Evolutionary conservation across 768 basidiomycete species (phyloP), one percentile per base, ranked within the genome.

Genomic region (Tylopilus intermedius): DNA sequence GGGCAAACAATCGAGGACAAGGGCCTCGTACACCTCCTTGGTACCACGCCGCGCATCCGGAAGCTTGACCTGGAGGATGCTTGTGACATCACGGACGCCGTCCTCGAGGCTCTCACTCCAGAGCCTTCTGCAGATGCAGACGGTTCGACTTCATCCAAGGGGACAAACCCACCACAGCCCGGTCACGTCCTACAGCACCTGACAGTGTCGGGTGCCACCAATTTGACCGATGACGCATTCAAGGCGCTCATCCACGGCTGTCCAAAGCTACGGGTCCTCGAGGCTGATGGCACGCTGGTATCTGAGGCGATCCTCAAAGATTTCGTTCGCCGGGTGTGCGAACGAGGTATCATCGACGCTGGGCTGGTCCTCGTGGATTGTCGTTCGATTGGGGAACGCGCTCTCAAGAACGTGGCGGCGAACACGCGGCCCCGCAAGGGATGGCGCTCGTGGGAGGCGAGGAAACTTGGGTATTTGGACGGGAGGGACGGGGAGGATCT

Each of bases 21-120:
- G 2, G 92, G 91, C n/a, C 70, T 96, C 7, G 71, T 90, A 15
- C 75, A 76, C 40, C 75, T 96, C 21, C 70, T 96, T 33, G 70
- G 69, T 42, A 86, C 85, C 13, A 85, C 84, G 2, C 88, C 88
- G 1, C 67, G 75, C 55, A 82, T 96, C n/a, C n/a, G n/a, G 50
- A 81, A 80, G 42, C 71, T 95, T 38, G 94, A 96, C 65, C 72
- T 96, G n/a, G 94, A 95, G 64, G 88, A 91, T 58, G 90, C 90
- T 6, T 67, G 70, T 11, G 79, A 83, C 15, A 80, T 94, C 49
- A 86, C 81, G 1, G 91, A 95, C 66, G 70, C 74, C 2, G 77
- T 93, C n/a, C 66, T 95, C 24, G 71, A 73, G 18, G 73, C 74
- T 0, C 72, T 96, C 32, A 88, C 87, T 1, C 86, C 84, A 0